Percentiles rank a stretch among this genome's conserved stretches.
These are phyloP conservation scores for Austropuccinia psidii DNA, from an alignment of 1,284 basidiomycete genomes.

Conservation along the genomic window DNA sequence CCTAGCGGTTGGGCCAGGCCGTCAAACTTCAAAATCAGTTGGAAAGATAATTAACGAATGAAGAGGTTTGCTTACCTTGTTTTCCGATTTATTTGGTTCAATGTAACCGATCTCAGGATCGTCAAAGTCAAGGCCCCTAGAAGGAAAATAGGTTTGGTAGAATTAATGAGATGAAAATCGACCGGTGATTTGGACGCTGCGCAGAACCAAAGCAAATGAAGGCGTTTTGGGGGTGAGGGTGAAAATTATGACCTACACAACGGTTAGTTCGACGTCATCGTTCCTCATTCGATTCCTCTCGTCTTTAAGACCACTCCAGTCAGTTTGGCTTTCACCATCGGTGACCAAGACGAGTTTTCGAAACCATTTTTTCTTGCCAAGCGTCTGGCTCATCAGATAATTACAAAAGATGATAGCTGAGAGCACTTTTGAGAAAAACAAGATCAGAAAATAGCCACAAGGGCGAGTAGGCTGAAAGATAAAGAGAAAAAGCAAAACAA, in stretches of 20 bases:
- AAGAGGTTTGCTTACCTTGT: background rate
- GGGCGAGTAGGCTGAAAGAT: background rate
- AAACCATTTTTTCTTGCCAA: slow-evolving; percentile 17
- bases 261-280: background rate
- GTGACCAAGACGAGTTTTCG: slow-evolving; percentile 24
- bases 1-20: background rate
- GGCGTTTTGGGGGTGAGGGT: no score
- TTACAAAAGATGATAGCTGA: slow-evolving; percentile 33
- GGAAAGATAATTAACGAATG: background rate
- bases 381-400: slow-evolving; percentile 17
- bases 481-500: background rate
- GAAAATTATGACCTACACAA: slow-evolving; percentile 10
- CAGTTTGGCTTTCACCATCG: background rate
- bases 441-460: background rate
- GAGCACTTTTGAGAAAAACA: background rate
- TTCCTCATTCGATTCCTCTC: slow-evolving; percentile 3
- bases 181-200: background rate
- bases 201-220: background rate
- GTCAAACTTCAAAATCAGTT: background rate
- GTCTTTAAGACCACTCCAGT: slow-evolving; percentile 18
- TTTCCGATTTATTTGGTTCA: slow-evolving; percentile 26
- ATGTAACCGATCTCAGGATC: slow-evolving; percentile 6
- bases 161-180: background rate
- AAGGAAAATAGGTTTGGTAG: background rate
- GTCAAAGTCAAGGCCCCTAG: slow-evolving; percentile 26